Evolutionary conservation across 257 asterid species (phyloP).

Genomic region (Perilla frutescens): DNA sequence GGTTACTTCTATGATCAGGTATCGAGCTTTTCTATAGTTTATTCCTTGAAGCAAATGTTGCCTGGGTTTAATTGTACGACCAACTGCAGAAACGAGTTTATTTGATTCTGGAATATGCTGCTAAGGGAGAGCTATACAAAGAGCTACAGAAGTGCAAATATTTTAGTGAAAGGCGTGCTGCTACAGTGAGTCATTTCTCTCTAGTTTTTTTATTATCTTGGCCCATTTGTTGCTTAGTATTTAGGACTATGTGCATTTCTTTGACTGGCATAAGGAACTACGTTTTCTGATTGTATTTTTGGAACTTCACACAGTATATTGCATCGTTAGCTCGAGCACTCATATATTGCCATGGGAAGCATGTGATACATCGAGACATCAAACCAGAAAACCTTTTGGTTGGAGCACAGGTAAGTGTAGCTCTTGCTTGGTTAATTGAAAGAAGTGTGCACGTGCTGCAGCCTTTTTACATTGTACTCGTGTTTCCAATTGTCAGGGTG

Average conservation of each 20-base stretch:
- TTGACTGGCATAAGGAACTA: background rate
- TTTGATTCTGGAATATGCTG: slow-evolving; percentile 89
- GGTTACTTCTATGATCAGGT: slow-evolving; percentile 97
- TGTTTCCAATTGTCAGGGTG: slow-evolving; percentile 66
- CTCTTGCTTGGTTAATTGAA: slow-evolving; percentile 4
- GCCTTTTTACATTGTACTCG: slow-evolving; percentile 26
- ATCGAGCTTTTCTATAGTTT: slow-evolving; percentile 26
- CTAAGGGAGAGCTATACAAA: slow-evolving; percentile 94
- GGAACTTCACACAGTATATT: slow-evolving; percentile 66
- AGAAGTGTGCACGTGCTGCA: slow-evolving; percentile 6
- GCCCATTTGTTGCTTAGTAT: background rate
- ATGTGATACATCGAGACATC: slow-evolving; percentile 94
- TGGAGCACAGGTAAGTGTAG: slow-evolving; percentile 78
- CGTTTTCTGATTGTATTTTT: slow-evolving; percentile 26
- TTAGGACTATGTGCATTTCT: background rate
- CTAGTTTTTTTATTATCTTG: background rate
- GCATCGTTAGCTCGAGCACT: slow-evolving; percentile 97
- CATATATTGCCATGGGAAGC: slow-evolving; percentile 95
- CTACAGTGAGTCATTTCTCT: slow-evolving; percentile 67
- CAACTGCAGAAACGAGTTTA: slow-evolving; percentile 86
- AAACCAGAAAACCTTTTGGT: slow-evolving; percentile 97
- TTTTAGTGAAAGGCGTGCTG: slow-evolving; percentile 89
- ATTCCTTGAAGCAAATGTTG: slow-evolving; percentile 3
- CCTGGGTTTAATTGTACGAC: slow-evolving; percentile 18
- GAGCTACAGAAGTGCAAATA: slow-evolving; percentile 84